Percentiles rank a stretch among this genome's conserved stretches.
phyloP scores from a whole-genome alignment of 441 rosid species.

The Macaranga tanarius region DNA sequence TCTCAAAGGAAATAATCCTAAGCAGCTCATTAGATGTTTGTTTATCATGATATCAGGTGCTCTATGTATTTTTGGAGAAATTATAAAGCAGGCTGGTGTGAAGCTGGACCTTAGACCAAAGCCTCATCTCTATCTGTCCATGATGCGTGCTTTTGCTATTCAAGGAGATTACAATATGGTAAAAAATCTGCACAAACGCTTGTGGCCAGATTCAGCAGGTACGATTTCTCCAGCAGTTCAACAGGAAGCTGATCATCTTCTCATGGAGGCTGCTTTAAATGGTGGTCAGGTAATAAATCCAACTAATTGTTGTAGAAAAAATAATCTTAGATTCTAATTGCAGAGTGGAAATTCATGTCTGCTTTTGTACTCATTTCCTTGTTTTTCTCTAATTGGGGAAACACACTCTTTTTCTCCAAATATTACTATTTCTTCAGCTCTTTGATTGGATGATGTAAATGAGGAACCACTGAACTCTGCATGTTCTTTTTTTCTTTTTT shows the following conservation, averaged over 20 bases:
- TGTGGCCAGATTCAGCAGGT: constrained; percentile 76
- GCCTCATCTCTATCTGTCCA: constrained; percentile 70
- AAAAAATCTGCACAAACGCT: constrained; percentile 52
- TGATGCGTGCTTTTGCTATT: constrained; percentile 67
- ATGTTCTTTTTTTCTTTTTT: background rate
- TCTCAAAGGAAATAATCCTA: background rate
- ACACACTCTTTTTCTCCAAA: background rate
- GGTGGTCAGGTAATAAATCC: constrained; percentile 55
- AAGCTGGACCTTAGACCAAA: constrained; percentile 54
- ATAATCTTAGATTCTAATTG: background rate
- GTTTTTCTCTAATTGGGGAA: background rate
- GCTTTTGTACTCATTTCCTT: background rate
- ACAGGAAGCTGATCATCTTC: constrained; percentile 74
- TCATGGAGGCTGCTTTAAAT: constrained; percentile 77
- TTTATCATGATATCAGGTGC: constrained; percentile 46
- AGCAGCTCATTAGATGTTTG: constrained; percentile 15
- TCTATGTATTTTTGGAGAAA: constrained; percentile 74
- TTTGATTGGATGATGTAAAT: background rate
- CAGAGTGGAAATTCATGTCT: background rate
- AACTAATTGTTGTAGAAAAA: background rate
- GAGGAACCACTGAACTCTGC: background rate
- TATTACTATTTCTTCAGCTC: background rate
- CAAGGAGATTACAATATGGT: constrained; percentile 61
- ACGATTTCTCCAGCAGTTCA: constrained; percentile 44
- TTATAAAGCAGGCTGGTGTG: constrained; percentile 54